Base-by-base conservation (phyloP, 1,284 basidiomycete genomes). In the Malassezia cuniculi region DNA sequence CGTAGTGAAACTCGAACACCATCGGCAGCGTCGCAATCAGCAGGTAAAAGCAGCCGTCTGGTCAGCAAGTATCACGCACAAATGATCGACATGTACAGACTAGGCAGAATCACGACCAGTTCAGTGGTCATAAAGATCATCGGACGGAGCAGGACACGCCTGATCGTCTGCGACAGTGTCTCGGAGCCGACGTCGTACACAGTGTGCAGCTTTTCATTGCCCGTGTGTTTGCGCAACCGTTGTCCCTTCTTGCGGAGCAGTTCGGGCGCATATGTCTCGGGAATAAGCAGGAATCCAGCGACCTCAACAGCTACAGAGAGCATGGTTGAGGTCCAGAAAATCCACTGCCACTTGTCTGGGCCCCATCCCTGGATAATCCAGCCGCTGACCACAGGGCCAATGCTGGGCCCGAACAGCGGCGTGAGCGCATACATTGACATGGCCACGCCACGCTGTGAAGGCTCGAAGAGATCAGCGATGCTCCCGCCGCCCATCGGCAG, bases 391-490 rank as follows among this genome's bases (percentile, higher is more conserved):
- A 48, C 14, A 24, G 41, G 46, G 15, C 32, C 46, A 17, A 39
- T 19, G 29, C 46, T 34, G 1, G 54, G 52, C 8, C 53, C 54
- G 10, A 55, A 28, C 14, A 57, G 29, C 6, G 50, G 66, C 0
- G 77, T 78, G 5, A 82, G 66, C 0, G 80, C 78, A 61, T 81
- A 55, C 11, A 51, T 20, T 2, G 50, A 31, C 52, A 55, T 52
- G 0, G 48, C 51, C 15, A 30, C 34, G 10, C 55, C 55, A 27
- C 59, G 37, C 42, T 58, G 72, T 41, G 82, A 78, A 0, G 78
- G 60, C n/a, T 57, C 61, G 74, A 77, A 85, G 30, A 79, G 71
- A 62, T 85, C 82, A 2, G 76, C 74, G 0, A 85, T 68, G 1
- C 79, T 74, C 2, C 78, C 82, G 28, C 79, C 80, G 12, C 59